phyloP scores from a whole-genome alignment of 2,329 filamentous ascomycete genomes.

The Pseudogymnoascus sp. region DNA sequence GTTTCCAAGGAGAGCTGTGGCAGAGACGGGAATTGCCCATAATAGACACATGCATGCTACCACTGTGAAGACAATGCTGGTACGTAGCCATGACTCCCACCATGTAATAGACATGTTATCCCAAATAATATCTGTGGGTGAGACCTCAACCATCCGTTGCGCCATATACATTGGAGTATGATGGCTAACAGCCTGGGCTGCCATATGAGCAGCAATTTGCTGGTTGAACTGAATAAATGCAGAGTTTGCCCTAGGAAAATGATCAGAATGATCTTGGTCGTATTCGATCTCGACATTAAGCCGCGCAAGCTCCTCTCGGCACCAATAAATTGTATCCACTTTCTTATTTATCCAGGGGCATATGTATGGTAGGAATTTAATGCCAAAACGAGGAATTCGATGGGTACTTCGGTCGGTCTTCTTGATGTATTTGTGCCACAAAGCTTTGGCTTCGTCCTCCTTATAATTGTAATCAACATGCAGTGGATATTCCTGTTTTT shows the following conservation, averaged over 20 bases:
- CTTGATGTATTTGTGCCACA: slow-evolving; percentile 78
- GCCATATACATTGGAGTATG: slow-evolving; percentile 91
- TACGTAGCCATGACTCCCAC: slow-evolving; percentile 72
- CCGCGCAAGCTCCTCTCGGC: slow-evolving; percentile 74
- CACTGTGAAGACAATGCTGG: slow-evolving; percentile 53
- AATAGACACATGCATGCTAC: slow-evolving; percentile 72
- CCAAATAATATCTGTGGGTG: slow-evolving; percentile 88
- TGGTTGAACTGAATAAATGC: slow-evolving; percentile 99
- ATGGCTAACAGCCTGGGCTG: slow-evolving; percentile 83
- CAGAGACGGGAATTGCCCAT: slow-evolving; percentile 86
- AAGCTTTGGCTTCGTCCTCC: slow-evolving; percentile 55
- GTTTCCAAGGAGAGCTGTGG: slow-evolving; percentile 76
- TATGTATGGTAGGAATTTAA: slow-evolving; percentile 22
- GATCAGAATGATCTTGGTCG: slow-evolving; percentile 78
- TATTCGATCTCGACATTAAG: slow-evolving; percentile 86
- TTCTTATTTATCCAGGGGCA: slow-evolving; percentile 72
- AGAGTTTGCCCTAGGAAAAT: slow-evolving; percentile 87
- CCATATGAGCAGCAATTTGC: slow-evolving; percentile 96
- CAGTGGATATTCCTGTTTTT: slow-evolving; percentile 44
- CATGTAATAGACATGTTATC: slow-evolving; percentile 93
- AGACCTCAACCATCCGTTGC: slow-evolving; percentile 85
- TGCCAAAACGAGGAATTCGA: slow-evolving; percentile 55
- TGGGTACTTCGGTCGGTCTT: slow-evolving; percentile 79
- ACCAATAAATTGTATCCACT: slow-evolving; percentile 91
- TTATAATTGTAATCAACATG: slow-evolving; percentile 55